phyloP scores from a whole-genome alignment of 441 rosid species.

The Gossypium laxum region DNA sequence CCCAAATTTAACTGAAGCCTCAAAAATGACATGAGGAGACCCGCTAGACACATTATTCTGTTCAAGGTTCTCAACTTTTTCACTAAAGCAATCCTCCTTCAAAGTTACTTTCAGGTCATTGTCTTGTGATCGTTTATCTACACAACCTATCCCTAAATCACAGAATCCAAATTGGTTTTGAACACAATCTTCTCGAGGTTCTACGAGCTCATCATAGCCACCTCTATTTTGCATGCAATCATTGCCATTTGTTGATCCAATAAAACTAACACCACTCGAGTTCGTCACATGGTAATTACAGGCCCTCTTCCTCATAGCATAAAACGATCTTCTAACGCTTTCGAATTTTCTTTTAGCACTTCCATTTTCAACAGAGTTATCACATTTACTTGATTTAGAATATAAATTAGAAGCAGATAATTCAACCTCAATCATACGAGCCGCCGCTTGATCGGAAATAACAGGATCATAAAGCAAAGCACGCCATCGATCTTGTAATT shows the following conservation, averaged over 20 bases:
- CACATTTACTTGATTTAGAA: slow-evolving; percentile 16
- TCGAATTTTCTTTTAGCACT: slow-evolving; percentile 26
- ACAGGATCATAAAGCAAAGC: slow-evolving; percentile 46
- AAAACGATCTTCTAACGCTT: slow-evolving; percentile 27
- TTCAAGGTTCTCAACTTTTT: slow-evolving; percentile 12
- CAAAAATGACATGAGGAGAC: slow-evolving; percentile 10
- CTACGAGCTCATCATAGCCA: slow-evolving; percentile 14
- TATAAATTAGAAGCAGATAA: slow-evolving; percentile 18
- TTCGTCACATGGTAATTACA: slow-evolving; percentile 16
- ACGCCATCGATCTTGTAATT: slow-evolving; percentile 47
- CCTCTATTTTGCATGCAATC: slow-evolving; percentile 1
- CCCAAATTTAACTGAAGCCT: slow-evolving; percentile 20
- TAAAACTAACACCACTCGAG: slow-evolving; percentile 9
- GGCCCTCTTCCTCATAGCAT: slow-evolving; percentile 30
- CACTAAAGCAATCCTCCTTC: slow-evolving; percentile 18
- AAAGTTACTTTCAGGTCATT: slow-evolving; percentile 14
- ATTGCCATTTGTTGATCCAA: slow-evolving; percentile 15
- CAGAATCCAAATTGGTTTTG: slow-evolving; percentile 21
- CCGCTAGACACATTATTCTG: slow-evolving; percentile 14
- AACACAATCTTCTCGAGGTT: slow-evolving; percentile 14
- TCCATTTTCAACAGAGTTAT: slow-evolving; percentile 18
- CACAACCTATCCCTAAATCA: slow-evolving; percentile 15
- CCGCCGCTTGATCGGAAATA: slow-evolving; percentile 39
- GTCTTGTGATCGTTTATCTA: slow-evolving; percentile 7
- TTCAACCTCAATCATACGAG: slow-evolving; percentile 31